Base-by-base conservation (phyloP, 2,329 filamentous ascomycete species). In the Trichoderma atroviride region DNA sequence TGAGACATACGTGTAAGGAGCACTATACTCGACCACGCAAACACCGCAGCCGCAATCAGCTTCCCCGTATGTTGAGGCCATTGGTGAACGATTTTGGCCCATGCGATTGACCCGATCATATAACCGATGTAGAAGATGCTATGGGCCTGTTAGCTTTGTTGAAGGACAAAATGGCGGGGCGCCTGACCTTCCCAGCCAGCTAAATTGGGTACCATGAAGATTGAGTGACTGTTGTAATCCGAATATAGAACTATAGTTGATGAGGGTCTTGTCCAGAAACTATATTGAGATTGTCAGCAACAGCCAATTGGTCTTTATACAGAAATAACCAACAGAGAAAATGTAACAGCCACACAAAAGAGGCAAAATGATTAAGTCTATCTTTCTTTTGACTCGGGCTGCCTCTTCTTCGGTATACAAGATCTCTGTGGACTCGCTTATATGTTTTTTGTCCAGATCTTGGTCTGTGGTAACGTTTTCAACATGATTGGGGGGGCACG, bases 161-260 rank as follows among this genome's bases (percentile, higher is more conserved):
- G 7, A n/a, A n/a, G 16, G 19, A 13, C 19, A n/a, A 9, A n/a
- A n/a, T 43, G 6, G 19, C 2, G 40, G 19, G 16, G 40, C 7
- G 40, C 16, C 40, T 43, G 6, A 43, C 40, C 40, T 43, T 43
- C 40, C 40, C 40, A 43, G 40, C 40, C 40, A 43, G 40, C 57
- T 60, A 37, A 40, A 60, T 27, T 60, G 33, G 13, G 57, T 43
- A 14, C 57, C 57, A 40, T 60, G 57, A 27, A 60, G 57, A 16
- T 43, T 19, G 7, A 60, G 35, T 43, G 57, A 35, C 24, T 43
- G 35, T 43, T 60, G 43, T 6, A 60, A 11, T 1, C 57, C 57
- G 29, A 60, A 60, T 14, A 60, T 60, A 1, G 57, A 60, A 40
- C 57, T 60, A 14, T 60, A 60, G 57, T 60, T 60, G 7, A 60